These are phyloP conservation scores for Scutellaria minor DNA, from an alignment of 257 asterid genomes.

Conservation along the genomic window DNA sequence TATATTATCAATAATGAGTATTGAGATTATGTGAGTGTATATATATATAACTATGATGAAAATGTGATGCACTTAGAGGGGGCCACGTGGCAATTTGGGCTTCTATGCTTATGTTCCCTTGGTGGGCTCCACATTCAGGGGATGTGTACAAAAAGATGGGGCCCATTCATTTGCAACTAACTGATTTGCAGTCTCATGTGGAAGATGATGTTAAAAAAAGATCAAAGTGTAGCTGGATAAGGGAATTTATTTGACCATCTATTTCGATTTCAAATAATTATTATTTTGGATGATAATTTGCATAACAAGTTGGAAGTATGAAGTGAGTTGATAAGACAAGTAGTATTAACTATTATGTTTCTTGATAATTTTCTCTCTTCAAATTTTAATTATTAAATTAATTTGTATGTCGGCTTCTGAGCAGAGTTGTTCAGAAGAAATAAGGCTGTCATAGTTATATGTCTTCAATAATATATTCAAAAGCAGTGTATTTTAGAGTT, in stretches of 20 bases:
- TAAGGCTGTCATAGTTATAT: neutral
- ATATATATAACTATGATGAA: neutral
- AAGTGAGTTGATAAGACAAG: neutral
- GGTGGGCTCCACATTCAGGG: constrained; percentile 48
- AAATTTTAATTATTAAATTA: no score
- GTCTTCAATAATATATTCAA: neutral
- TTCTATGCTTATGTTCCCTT: constrained; percentile 34
- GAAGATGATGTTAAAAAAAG: neutral
- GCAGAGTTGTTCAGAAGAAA: no score
- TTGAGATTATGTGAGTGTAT: constrained; percentile 13
- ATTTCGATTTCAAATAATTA: no score
- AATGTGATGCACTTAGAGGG: constrained; percentile 32
- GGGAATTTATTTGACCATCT: no score
- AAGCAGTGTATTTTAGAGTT: neutral
- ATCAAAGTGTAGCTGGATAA: neutral
- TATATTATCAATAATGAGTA: neutral
- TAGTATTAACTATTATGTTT: no score
- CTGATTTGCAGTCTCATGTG: neutral
- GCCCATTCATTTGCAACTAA: constrained; percentile 20
- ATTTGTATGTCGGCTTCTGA: no score
- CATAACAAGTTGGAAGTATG: neutral
- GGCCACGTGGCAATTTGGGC: constrained; percentile 50
- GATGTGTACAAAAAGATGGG: constrained; percentile 50
- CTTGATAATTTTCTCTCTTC: no score
- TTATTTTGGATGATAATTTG: no score